phyloP scores from a whole-genome alignment of 2,329 filamentous ascomycete species.

The Aaosphaeria pasadenensis region DNA sequence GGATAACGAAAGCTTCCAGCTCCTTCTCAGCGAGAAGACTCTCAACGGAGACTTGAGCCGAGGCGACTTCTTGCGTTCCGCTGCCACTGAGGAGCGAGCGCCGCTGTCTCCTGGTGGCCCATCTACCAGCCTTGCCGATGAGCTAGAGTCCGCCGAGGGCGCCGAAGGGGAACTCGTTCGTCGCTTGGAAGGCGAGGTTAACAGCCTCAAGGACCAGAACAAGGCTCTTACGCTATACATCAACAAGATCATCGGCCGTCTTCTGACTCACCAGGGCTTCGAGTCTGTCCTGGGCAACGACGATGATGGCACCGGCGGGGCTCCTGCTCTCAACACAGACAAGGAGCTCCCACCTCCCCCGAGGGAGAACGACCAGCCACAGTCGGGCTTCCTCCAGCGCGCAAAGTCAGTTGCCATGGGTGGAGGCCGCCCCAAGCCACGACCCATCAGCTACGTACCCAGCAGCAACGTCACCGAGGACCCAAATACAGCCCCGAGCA shows the following conservation, averaged over 20 bases:
- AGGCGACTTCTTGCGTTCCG: constrained; percentile 69
- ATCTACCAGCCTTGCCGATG: constrained; percentile 63
- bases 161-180: constrained; percentile 51
- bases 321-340: constrained; percentile 54
- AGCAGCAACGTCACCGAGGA: constrained; percentile 46
- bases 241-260: constrained; percentile 96
- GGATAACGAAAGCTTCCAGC: constrained; percentile 97
- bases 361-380: constrained; percentile 47
- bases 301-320: constrained; percentile 39
- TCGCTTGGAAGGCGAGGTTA: constrained; percentile 74
- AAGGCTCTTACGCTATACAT: constrained; percentile 97
- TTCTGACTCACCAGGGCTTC: constrained; percentile 91
- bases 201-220: constrained; percentile 84
- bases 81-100: constrained; percentile 32
- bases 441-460: constrained; percentile 42
- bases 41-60: constrained; percentile 89
- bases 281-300: constrained; percentile 86
- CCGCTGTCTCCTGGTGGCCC: constrained; percentile 32
- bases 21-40: constrained; percentile 91
- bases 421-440: constrained; percentile 38
- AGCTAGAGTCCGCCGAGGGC: constrained; percentile 68
- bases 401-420: constrained; percentile 58
- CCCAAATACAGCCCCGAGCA: constrained; percentile 71
- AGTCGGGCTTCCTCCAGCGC: constrained; percentile 52
- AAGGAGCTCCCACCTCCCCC: constrained; percentile 79